Base-by-base conservation (phyloP, 1,284 basidiomycete species). In the Xerocomus tenax region DNA sequence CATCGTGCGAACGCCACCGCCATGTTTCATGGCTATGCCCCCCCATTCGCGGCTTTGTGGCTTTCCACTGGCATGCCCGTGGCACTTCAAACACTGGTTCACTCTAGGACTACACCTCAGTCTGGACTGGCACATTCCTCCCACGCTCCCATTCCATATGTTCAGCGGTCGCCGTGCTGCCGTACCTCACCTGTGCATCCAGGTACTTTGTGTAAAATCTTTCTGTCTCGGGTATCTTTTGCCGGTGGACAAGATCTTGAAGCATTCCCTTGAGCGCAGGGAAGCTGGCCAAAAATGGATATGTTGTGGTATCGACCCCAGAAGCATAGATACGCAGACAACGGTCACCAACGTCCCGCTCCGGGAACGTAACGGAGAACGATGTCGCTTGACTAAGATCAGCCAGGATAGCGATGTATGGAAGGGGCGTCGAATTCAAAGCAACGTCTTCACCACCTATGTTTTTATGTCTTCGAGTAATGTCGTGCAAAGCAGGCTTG, bases 271-370 rank as follows among this genome's bases (percentile, higher is more conserved):
- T 6, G 1, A 41, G 25, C 9, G 6, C 15, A 16, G 15, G 44
- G 23, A 32, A 5, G 2, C 15, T 3, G 2, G 1, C 19, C 1
- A 58, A n/a, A 23, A 57, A 53, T 8, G 48, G 53, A 36, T 49
- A 49, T 0, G 18, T 42, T 3, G 18, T 3, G 3, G 16, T 12
- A 13, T 59, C 45, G n/a, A 57, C 28, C 0, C 57, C 49, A 1
- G 47, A 42, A 8, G 54, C 48, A 26, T 48, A 57, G 19, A 54
- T 51, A 0, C 46, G 47, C 38, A 47, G 35, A 32, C 53, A 50
- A 2, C 35, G 28, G 15, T 55, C 57, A 3, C 16, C 6, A 1
- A 23, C n/a, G 1, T 42, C 26, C 30, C n/a, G 38, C 26, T 48
- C n/a, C 1, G 45, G 30, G 0, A 25, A 34, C 4, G 29, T 30